Conservation (phyloP, 768 basidiomycete genomes). For the Rubroboletus pulcherrimus region DNA sequence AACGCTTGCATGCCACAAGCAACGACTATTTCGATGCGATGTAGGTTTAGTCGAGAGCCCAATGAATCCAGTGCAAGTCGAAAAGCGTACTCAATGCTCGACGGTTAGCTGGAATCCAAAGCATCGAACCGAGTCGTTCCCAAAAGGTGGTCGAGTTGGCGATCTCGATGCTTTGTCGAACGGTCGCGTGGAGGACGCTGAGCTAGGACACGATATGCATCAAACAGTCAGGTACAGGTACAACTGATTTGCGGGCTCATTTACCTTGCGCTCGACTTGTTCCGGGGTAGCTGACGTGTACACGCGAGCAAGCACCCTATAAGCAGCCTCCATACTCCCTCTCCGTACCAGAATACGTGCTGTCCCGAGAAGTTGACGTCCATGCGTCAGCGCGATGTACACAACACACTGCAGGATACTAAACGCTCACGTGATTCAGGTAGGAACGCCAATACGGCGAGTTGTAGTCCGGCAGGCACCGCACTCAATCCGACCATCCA, state of each 20-base stretch:
- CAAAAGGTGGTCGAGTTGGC: constrained; percentile 57
- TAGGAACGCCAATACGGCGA: constrained; percentile 56
- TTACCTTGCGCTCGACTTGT: constrained; percentile 64
- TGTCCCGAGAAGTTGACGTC: constrained; percentile 11
- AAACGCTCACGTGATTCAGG: constrained; percentile 70
- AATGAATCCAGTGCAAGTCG: background rate
- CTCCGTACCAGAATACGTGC: constrained; percentile 65
- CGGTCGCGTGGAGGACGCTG: constrained; percentile 55
- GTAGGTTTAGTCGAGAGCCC: background rate
- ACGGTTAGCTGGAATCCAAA: constrained; percentile 56
- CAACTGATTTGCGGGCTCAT: background rate
- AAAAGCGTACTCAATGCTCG: constrained; percentile 57
- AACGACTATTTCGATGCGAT: constrained; percentile 43
- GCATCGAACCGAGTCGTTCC: constrained; percentile 52
- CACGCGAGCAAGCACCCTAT: constrained; percentile 57
- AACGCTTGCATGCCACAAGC: constrained; percentile 79
- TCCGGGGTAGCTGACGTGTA: constrained; percentile 61
- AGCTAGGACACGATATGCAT: constrained; percentile 35
- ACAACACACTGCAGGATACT: background rate
- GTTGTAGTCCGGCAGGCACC: constrained; percentile 63
- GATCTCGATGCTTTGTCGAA: constrained; percentile 59
- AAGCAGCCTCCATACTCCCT: constrained; percentile 49
- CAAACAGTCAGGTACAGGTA: background rate
- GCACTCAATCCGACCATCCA: constrained; percentile 82
- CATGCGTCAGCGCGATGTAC: background rate